phyloP scores from a whole-genome alignment of 805 yeast genomes.

The Myxozyma melibiosi region DNA sequence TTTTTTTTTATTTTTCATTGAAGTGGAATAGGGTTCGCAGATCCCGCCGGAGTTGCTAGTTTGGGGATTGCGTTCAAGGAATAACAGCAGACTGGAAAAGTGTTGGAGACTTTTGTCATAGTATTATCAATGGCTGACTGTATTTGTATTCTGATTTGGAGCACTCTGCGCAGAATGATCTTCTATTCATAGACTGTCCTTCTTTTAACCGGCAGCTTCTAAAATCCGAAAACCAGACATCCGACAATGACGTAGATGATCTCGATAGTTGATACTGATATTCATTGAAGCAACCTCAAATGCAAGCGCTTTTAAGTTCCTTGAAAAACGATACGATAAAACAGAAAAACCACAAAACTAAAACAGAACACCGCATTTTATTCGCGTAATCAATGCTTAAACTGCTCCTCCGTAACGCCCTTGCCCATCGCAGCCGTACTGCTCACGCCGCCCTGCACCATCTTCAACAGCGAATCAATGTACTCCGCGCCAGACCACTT shows the following conservation, averaged over 20 bases:
- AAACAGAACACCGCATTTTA: neutral
- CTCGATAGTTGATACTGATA: neutral
- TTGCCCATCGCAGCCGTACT: constrained; percentile 98
- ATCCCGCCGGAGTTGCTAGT: neutral
- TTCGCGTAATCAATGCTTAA: constrained; percentile 48
- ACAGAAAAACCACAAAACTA: neutral
- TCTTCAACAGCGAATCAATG: constrained; percentile 84
- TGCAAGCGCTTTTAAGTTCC: neutral
- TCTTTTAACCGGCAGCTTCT: no score
- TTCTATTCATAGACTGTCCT: no score
- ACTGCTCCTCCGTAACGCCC: constrained; percentile 97
- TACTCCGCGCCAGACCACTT: constrained; percentile 99
- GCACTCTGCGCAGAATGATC: no score
- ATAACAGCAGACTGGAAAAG: no score
- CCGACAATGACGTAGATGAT: neutral
- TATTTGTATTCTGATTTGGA: no score
- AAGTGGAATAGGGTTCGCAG: no score
- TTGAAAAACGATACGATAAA: neutral
- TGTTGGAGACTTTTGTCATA: no score
- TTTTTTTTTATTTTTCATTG: neutral
- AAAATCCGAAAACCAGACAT: neutral
- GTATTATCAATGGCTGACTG: no score
- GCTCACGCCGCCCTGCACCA: constrained; percentile 91
- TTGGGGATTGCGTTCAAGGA: no score
- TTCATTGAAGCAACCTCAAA: no score